Conservation (phyloP, 176 grass and related monocot genomes). For the Alopecurus myosuroides region DNA sequence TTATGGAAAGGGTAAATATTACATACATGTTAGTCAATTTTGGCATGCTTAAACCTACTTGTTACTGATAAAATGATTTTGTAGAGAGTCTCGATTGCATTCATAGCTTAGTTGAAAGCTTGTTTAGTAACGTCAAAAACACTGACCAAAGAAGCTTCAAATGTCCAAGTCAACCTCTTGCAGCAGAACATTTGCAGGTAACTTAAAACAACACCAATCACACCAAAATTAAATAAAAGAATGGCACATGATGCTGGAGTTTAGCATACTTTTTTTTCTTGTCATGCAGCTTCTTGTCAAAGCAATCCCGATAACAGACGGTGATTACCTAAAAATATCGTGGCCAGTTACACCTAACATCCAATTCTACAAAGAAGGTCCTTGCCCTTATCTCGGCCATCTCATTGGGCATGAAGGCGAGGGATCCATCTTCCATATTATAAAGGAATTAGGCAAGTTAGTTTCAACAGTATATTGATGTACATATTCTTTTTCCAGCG, state of each 20-base stretch:
- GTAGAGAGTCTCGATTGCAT: conserved; percentile 80
- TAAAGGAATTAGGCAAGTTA: conserved; percentile 86
- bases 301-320: conserved; percentile 72
- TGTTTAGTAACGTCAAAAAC: conserved; percentile 61
- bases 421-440: conserved; percentile 85
- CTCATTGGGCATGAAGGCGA: conserved; percentile 91
- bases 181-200: conserved; percentile 85
- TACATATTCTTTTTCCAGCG: background rate
- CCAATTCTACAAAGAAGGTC: conserved; percentile 70
- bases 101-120: conserved; percentile 64
- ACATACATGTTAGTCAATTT: conserved; percentile 3
- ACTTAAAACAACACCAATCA: conserved; percentile 10
- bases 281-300: conserved; percentile 70
- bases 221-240: conserved; percentile 1
- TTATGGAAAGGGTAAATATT: conserved; percentile 79
- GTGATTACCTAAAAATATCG: conserved; percentile 60
- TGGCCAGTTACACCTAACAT: conserved; percentile 80
- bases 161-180: conserved; percentile 68
- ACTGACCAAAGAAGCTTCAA: conserved; percentile 42
- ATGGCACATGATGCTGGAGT: background rate
- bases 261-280: background rate
- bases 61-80: conserved; percentile 21
- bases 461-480: conserved; percentile 16
- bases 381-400: conserved; percentile 66
- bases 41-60: background rate